Evolutionary conservation across 2,329 filamentous ascomycete species (phyloP).

Genomic region (Aureobasidium leucospermi): DNA sequence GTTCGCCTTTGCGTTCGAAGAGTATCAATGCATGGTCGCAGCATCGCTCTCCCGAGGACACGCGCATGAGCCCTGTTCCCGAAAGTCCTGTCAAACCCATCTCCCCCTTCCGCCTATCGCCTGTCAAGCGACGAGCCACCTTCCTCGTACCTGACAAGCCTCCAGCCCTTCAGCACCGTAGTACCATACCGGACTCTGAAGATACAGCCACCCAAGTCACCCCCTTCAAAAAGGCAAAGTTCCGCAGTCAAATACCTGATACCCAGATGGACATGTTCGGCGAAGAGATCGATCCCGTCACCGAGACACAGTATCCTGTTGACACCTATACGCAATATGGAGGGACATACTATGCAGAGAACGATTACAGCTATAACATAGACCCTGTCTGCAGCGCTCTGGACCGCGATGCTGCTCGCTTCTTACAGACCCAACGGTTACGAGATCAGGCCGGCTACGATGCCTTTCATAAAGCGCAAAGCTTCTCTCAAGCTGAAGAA

Average conservation of each 20-base stretch:
- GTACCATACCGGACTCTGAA: constrained; percentile 11
- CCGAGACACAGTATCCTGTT: neutral
- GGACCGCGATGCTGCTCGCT: constrained; percentile 16
- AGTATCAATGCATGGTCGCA: constrained; percentile 10
- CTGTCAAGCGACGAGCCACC: neutral
- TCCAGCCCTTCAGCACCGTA: neutral
- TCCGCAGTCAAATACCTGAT: constrained; percentile 13
- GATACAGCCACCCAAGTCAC: constrained; percentile 1
- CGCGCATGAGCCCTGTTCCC: neutral
- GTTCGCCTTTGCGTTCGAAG: constrained; percentile 20
- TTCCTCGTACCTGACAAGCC: neutral
- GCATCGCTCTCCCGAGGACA: neutral
- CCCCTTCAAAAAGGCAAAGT: neutral
- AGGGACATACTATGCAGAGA: neutral
- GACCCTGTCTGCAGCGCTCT: constrained; percentile 17
- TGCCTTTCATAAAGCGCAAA: neutral
- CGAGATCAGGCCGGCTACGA: neutral
- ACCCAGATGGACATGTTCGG: constrained; percentile 15
- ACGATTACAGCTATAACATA: constrained; percentile 9
- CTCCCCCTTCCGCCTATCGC: neutral
- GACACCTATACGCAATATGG: neutral
- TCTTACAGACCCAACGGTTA: constrained; percentile 15
- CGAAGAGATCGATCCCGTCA: constrained; percentile 3
- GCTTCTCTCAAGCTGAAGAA: neutral
- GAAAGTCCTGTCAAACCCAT: constrained; percentile 6